Evolutionary conservation across 805 yeast genomes (phyloP).

Genomic region (Metschnikowia cubensis): DNA sequence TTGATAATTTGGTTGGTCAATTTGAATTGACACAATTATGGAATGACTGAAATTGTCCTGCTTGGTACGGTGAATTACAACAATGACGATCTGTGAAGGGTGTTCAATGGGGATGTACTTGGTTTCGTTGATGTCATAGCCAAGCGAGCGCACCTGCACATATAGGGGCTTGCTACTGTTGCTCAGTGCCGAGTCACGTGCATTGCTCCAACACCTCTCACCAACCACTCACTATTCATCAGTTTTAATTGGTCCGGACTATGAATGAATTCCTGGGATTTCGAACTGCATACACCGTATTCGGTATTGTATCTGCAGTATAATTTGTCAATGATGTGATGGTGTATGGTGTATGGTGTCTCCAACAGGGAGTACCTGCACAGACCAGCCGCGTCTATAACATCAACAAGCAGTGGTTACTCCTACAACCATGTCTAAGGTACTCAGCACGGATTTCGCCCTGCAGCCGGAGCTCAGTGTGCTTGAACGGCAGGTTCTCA

Average conservation of each 20-base stretch:
- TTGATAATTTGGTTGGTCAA: no score
- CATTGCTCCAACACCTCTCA: neutral
- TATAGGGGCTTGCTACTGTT: neutral
- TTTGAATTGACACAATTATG: no score
- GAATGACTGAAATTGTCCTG: no score
- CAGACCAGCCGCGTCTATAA: conserved; percentile 1
- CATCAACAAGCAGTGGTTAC: neutral
- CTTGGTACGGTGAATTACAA: no score
- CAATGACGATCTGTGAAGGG: no score
- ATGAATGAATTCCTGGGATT: no score
- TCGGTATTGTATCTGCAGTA: no score
- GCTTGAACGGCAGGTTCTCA: conserved; percentile 32
- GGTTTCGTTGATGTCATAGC: conserved; percentile 1
- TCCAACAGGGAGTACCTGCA: neutral
- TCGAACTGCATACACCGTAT: no score
- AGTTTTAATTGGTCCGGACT: no score
- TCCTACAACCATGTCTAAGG: conserved; percentile 2
- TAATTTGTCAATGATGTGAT: no score
- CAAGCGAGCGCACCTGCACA: conserved; percentile 3
- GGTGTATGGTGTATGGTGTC: no score
- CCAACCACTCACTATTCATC: neutral
- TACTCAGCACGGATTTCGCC: conserved; percentile 11
- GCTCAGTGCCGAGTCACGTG: neutral
- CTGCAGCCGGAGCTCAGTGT: conserved; percentile 18
- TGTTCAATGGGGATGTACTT: neutral